These are phyloP conservation scores for Malus sieversii DNA, from an alignment of 306 rosid species.

Conservation along the genomic window DNA sequence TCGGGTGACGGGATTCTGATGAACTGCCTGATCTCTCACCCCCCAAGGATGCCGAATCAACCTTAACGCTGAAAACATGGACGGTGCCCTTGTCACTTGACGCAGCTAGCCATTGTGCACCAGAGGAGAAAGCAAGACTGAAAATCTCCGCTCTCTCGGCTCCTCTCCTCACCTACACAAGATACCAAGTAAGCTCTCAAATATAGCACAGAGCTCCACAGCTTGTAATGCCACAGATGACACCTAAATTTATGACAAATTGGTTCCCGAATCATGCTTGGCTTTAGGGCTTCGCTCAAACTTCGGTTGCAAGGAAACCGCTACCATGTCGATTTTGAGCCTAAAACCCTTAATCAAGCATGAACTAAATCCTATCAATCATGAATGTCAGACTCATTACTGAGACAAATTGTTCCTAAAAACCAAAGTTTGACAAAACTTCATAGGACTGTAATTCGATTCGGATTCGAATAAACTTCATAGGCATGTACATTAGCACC, in stretches of 20 bases:
- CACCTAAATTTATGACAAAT: background rate
- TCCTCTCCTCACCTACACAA: slow-evolving; percentile 81
- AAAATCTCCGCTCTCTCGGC: slow-evolving; percentile 83
- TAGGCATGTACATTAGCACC: background rate
- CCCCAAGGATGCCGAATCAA: slow-evolving; percentile 48
- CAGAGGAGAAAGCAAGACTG: slow-evolving; percentile 85
- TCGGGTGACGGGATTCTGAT: slow-evolving; percentile 33
- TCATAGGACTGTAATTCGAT: background rate
- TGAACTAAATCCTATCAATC: no score
- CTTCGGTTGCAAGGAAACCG: no score
- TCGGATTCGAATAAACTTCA: background rate
- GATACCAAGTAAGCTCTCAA: slow-evolving; percentile 7
- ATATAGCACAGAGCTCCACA: background rate
- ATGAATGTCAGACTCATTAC: no score
- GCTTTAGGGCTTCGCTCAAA: no score
- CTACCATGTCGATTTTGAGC: no score
- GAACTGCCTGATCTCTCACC: slow-evolving; percentile 29
- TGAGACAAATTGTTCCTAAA: background rate
- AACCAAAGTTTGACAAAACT: background rate
- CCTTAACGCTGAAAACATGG: slow-evolving; percentile 80
- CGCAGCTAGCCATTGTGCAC: slow-evolving; percentile 93
- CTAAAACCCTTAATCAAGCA: no score
- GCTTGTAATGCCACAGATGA: background rate
- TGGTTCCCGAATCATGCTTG: no score
- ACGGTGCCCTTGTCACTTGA: slow-evolving; percentile 98